Percentiles rank a stretch among this genome's conserved stretches.
These are phyloP conservation scores for Lasiodiplodia sp. DNA, from an alignment of 2,329 filamentous ascomycete species.

Conservation along the genomic window DNA sequence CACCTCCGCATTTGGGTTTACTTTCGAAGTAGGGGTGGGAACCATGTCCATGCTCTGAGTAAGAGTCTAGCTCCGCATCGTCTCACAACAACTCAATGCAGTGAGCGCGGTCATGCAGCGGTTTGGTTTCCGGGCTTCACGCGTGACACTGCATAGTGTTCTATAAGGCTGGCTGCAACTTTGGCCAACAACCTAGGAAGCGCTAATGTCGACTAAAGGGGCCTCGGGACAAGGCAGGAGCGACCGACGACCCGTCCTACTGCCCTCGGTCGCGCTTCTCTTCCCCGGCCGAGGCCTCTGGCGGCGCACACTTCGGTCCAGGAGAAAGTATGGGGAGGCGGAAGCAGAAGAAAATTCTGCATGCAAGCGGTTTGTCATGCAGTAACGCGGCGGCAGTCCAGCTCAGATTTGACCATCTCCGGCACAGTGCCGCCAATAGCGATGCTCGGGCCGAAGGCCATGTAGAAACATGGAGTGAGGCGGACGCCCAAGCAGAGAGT, in stretches of 20 bases:
- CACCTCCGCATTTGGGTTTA: not conserved
- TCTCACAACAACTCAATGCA: not conserved
- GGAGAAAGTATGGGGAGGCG: slow-evolving; percentile 13
- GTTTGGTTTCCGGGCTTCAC: not conserved
- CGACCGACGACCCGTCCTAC: slow-evolving; percentile 8
- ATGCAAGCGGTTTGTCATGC: slow-evolving; percentile 14
- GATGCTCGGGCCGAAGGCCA: slow-evolving; percentile 15
- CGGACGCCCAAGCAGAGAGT: slow-evolving; percentile 13
- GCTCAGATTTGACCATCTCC: not conserved
- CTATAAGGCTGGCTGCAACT: slow-evolving; percentile 5
- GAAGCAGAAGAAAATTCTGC: slow-evolving; percentile 10
- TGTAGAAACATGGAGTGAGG: slow-evolving; percentile 9
- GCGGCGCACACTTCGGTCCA: not conserved
- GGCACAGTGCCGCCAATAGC: not conserved
- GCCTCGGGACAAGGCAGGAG: slow-evolving; percentile 11
- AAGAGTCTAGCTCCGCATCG: not conserved
- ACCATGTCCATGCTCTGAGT: slow-evolving; percentile 2
- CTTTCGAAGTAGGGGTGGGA: not conserved
- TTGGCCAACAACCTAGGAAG: not conserved
- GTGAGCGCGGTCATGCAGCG: not conserved
- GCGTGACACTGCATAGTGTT: not conserved
- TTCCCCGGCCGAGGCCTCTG: not conserved
- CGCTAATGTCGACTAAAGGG: slow-evolving; percentile 15
- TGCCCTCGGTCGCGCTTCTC: slow-evolving; percentile 1
- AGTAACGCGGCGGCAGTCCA: slow-evolving; percentile 6